Conservation (phyloP, 257 asterid species). For the Rehmannia glutinosa region DNA sequence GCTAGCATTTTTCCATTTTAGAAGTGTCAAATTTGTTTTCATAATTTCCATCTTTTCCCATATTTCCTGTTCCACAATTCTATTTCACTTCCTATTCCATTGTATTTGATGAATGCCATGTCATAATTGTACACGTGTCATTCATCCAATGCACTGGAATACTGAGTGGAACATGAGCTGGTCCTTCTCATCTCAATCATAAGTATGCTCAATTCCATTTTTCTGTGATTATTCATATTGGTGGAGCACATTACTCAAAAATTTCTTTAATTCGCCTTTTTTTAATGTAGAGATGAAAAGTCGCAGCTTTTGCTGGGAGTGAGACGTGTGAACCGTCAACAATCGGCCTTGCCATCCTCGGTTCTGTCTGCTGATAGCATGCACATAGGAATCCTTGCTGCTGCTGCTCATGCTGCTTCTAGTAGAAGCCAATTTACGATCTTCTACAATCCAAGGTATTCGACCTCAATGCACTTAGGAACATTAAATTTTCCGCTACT, state of each 20-base stretch:
- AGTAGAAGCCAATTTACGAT: conserved; percentile 64
- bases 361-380: conserved; percentile 86
- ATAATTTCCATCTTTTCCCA: too few species aligned
- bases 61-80: too few species aligned
- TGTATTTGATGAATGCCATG: too few species aligned
- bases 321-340: conserved; percentile 82
- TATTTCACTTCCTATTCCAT: too few species aligned
- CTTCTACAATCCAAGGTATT: conserved; percentile 79
- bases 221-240: too few species aligned
- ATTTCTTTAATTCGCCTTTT: not conserved
- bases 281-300: conserved; percentile 58
- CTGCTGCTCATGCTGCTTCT: conserved; percentile 93
- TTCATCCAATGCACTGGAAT: too few species aligned
- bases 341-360: conserved; percentile 68
- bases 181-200: too few species aligned
- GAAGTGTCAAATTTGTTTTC: too few species aligned
- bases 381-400: conserved; percentile 90
- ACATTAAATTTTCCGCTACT: not conserved
- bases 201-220: too few species aligned
- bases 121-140: too few species aligned
- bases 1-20: too few species aligned
- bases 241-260: not conserved
- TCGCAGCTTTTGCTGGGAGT: conserved; percentile 73
- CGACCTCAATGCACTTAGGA: not conserved
- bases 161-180: too few species aligned